Conservation (phyloP, 2,329 filamentous ascomycete genomes). For the Monosporascus cannonballus region DNA sequence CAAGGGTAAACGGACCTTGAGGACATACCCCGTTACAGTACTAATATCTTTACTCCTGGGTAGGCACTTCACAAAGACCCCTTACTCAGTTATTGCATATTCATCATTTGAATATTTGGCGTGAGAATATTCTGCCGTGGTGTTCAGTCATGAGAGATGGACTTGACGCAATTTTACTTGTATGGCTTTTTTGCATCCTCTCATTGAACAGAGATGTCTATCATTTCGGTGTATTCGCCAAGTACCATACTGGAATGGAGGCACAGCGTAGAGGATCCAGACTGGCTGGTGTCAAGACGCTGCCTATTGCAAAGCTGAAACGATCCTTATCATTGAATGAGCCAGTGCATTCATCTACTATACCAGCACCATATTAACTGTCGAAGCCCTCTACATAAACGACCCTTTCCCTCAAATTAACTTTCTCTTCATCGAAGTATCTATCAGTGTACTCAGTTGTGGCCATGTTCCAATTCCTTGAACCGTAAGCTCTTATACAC, state of each 20-base stretch:
- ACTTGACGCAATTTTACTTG: too few relatives aligned
- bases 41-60: neutral
- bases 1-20: too few relatives aligned
- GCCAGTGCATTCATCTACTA: too few relatives aligned
- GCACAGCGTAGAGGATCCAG: neutral
- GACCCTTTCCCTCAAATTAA: neutral
- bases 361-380: too few relatives aligned
- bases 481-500: neutral
- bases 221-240: too few relatives aligned
- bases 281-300: neutral
- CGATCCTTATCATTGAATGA: neutral
- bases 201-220: too few relatives aligned
- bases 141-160: too few relatives aligned
- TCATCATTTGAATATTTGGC: neutral
- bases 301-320: neutral
- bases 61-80: neutral
- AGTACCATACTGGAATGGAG: neutral
- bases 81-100: neutral
- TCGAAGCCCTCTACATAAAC: neutral
- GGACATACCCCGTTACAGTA: neutral
- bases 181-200: too few relatives aligned
- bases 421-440: too few relatives aligned
- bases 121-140: too few relatives aligned
- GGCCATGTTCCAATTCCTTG: neutral
- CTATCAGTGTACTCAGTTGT: too few relatives aligned